phyloP scores from a whole-genome alignment of 148 eudicot species.

The Camellia sinensis region DNA sequence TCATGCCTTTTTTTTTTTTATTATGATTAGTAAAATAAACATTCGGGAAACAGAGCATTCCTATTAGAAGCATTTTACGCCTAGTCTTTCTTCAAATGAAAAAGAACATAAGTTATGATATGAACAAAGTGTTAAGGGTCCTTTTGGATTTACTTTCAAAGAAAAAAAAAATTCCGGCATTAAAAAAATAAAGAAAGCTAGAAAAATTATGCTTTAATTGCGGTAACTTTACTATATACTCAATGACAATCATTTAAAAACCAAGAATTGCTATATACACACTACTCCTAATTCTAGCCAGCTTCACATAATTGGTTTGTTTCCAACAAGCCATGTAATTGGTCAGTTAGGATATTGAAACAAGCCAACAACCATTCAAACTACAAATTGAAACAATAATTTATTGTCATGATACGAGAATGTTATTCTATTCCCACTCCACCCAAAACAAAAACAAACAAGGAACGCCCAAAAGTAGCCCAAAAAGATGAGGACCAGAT shows the following conservation, averaged over 20 bases:
- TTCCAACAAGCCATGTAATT: no score
- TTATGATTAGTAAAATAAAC: background rate
- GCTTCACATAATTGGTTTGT: no score
- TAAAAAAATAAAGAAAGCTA: background rate
- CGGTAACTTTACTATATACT: no score
- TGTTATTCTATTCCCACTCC: slow-evolving; percentile 16
- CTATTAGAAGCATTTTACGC: background rate
- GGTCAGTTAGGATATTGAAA: no score
- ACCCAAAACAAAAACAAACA: slow-evolving; percentile 28
- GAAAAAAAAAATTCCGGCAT: no score
- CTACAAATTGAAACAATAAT: slow-evolving; percentile 15
- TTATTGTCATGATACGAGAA: background rate
- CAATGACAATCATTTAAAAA: no score
- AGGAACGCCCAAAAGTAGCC: slow-evolving; percentile 38
- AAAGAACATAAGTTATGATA: background rate
- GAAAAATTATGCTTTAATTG: no score
- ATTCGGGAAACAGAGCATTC: background rate
- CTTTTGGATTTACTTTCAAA: background rate
- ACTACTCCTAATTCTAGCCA: no score
- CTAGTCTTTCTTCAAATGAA: no score
- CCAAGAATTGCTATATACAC: no score
- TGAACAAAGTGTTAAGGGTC: background rate
- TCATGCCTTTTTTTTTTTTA: background rate
- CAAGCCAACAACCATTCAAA: slow-evolving; percentile 30
- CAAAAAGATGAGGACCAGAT: slow-evolving; percentile 17